Evolutionary conservation across 2,329 filamentous ascomycete species (phyloP).

Genomic region (Cladobotryum mycophilum): DNA sequence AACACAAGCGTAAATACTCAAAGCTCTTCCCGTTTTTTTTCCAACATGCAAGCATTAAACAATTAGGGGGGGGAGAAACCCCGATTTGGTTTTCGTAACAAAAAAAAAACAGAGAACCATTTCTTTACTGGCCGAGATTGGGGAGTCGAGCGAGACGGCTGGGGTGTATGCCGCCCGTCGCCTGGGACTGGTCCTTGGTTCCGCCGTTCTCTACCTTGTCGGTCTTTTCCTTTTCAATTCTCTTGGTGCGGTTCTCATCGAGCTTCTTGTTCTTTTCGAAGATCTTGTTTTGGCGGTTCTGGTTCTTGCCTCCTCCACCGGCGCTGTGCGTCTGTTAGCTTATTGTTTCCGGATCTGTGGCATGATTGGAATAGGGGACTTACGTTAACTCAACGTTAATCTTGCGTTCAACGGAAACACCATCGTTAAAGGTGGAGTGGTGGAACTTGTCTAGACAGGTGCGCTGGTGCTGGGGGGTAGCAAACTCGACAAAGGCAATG

Average conservation of each 20-base stretch:
- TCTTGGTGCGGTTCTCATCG: conserved; percentile 54
- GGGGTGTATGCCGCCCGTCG: conserved; percentile 43
- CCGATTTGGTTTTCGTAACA: too few relatives aligned
- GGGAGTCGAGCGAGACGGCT: conserved; percentile 38
- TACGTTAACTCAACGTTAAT: conserved; percentile 92
- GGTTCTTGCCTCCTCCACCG: conserved; percentile 76
- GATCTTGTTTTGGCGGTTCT: conserved; percentile 68
- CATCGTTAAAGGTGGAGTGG: conserved; percentile 67
- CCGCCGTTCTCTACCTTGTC: conserved; percentile 25
- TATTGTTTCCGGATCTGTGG: not conserved
- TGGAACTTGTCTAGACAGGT: conserved; percentile 88
- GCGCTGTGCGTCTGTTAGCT: conserved; percentile 46
- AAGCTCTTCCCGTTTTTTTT: not conserved
- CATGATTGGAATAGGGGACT: conserved; percentile 30
- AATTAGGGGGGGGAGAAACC: too few relatives aligned
- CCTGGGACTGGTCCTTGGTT: conserved; percentile 20
- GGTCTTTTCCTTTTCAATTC: conserved; percentile 41
- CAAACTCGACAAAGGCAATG: conserved; percentile 86
- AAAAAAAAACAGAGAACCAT: too few relatives aligned
- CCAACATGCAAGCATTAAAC: too few relatives aligned
- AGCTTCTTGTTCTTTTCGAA: conserved; percentile 80
- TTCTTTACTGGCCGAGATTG: not conserved
- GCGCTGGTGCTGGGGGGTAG: conserved; percentile 81
- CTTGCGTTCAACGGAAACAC: conserved; percentile 52
- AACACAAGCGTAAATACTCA: too few relatives aligned